phyloP scores from a whole-genome alignment of 2,329 filamentous ascomycete species.

The Tolypocladium nubicola region DNA sequence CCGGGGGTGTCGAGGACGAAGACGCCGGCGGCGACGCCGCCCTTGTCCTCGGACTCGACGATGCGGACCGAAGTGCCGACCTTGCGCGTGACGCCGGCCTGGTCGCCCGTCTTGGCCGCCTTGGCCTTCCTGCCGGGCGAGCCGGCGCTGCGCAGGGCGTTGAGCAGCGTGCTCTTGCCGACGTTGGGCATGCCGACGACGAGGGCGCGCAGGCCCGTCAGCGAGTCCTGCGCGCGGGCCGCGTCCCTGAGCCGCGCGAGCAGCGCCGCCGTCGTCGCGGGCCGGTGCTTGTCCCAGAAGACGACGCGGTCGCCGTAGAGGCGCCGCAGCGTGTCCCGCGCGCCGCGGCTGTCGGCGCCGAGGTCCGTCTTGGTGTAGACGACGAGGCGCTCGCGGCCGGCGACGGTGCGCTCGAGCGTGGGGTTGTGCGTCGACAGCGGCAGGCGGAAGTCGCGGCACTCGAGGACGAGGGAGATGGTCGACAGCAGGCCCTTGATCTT shows the following conservation, averaged over 20 bases:
- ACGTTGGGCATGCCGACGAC: constrained; percentile 98
- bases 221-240: constrained; percentile 30
- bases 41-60: constrained; percentile 29
- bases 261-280: constrained; percentile 24
- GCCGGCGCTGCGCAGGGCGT: constrained; percentile 64
- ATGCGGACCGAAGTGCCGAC: constrained; percentile 78
- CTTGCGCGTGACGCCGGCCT: constrained; percentile 85
- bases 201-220: constrained; percentile 78
- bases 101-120: constrained; percentile 70
- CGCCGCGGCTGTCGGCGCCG: constrained; percentile 28
- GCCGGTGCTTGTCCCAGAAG: constrained; percentile 32
- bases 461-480: constrained; percentile 77
- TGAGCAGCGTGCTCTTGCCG: constrained; percentile 91
- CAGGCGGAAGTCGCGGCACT: constrained; percentile 88
- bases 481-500: constrained; percentile 76
- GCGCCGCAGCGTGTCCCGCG: constrained; percentile 17
- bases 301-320: constrained; percentile 23
- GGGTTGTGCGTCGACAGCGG: constrained; percentile 87
- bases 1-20: constrained; percentile 89
- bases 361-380: constrained; percentile 90
- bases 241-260: constrained; percentile 24
- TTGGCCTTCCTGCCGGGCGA: constrained; percentile 40
- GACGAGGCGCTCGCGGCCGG: constrained; percentile 63
- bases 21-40: constrained; percentile 47
- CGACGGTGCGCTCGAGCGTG: constrained; percentile 68